Percentiles rank a stretch among this genome's conserved stretches.
phyloP scores from a whole-genome alignment of 2,329 filamentous ascomycete species.

The Didymella glomerata region DNA sequence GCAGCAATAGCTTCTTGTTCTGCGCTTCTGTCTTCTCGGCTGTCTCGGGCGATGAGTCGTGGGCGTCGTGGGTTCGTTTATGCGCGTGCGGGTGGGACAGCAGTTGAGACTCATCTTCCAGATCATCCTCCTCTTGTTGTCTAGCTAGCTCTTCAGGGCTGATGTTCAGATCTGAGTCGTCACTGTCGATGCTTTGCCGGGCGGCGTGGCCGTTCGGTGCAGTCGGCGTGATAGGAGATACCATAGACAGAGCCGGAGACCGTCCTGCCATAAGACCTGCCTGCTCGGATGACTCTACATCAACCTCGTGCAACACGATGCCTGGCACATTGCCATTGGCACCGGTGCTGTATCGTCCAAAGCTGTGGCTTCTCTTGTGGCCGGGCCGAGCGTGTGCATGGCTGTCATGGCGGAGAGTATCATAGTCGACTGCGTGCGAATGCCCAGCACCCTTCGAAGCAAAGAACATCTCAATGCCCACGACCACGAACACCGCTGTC shows the following conservation, averaged over 20 bases:
- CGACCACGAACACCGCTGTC: conserved; percentile 66
- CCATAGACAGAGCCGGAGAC: conserved; percentile 43
- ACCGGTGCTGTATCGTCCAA: conserved; percentile 41
- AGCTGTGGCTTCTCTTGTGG: conserved; percentile 47
- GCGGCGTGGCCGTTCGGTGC: conserved; percentile 17
- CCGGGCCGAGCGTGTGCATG: conserved; percentile 26
- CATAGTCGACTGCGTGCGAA: conserved; percentile 63
- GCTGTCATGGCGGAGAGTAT: conserved; percentile 49
- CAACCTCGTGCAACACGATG: conserved; percentile 45
- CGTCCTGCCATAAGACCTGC: conserved; percentile 43
- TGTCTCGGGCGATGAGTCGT: conserved; percentile 27
- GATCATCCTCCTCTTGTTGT: conserved; percentile 32
- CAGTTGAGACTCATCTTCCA: conserved; percentile 46
- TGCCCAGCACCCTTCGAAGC: conserved; percentile 73
- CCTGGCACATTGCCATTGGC: conserved; percentile 39
- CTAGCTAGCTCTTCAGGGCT: conserved; percentile 48
- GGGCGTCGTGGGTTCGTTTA: conserved; percentile 27
- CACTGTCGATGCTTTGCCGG: conserved; percentile 29
- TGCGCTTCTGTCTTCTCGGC: conserved; percentile 54
- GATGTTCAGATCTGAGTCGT: conserved; percentile 48
- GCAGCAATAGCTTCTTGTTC: conserved; percentile 70
- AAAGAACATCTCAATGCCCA: conserved; percentile 88
- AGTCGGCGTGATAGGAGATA: conserved; percentile 35
- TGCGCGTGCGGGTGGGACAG: conserved; percentile 35
- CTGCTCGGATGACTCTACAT: conserved; percentile 42